Conservation (phyloP, 139 green algal species). For the Micractinium conductrix region DNA sequence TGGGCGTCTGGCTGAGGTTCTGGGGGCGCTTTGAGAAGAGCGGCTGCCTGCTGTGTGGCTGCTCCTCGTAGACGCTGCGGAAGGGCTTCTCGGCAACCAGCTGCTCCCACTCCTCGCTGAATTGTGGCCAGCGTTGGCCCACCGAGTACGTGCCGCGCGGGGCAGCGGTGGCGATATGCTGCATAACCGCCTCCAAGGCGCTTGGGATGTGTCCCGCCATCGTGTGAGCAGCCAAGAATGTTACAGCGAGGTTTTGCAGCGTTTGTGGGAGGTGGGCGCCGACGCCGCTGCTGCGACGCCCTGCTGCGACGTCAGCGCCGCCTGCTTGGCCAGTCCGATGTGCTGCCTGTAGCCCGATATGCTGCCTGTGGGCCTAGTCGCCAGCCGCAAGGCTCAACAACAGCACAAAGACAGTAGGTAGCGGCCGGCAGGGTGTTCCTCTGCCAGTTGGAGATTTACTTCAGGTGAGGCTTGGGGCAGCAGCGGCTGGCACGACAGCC, state of each 20-base stretch:
- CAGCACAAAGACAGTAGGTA: too few relatives aligned
- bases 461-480: too few relatives aligned
- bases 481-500: too few relatives aligned
- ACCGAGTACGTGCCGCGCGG: background rate
- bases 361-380: too few relatives aligned
- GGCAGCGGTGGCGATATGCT: background rate
- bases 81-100: conserved; percentile 3
- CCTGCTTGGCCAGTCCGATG: too few relatives aligned
- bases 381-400: too few relatives aligned
- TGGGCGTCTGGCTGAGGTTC: conserved; percentile 7
- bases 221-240: background rate
- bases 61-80: background rate
- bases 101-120: conserved; percentile 1
- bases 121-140: background rate
- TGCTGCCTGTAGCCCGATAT: too few relatives aligned
- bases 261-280: background rate
- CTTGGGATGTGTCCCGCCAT: background rate
- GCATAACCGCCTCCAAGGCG: background rate
- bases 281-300: background rate
- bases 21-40: background rate
- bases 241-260: background rate
- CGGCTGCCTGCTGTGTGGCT: background rate
- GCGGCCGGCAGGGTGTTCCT: too few relatives aligned
- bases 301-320: background rate
- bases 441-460: too few relatives aligned